A percentile compares a stretch with the other conserved stretches of the same genome.
Conservation (phyloP, 768 basidiomycete species). For the Lactifluus rugatus region DNA sequence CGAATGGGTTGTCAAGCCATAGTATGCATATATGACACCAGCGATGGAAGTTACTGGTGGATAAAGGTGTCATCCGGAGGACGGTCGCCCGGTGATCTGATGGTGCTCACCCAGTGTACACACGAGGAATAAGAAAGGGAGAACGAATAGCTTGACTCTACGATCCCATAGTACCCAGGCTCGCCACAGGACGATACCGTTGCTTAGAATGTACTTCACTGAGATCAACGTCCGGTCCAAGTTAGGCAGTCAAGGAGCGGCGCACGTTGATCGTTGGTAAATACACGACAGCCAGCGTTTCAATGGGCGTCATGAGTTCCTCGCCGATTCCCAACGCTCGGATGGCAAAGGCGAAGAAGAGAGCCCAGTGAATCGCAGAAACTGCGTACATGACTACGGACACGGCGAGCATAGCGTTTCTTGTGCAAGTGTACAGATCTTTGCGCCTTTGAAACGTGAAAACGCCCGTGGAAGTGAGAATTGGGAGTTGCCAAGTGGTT, state of each 20-base stretch:
- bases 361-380: background rate
- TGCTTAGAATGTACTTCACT: background rate
- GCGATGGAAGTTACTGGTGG: background rate
- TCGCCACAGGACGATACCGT: conserved; percentile 10
- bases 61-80: background rate
- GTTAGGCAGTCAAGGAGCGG: background rate
- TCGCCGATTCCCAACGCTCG: background rate
- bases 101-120: background rate
- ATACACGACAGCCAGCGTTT: background rate
- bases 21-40: background rate
- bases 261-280: conserved; percentile 1
- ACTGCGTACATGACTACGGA: background rate
- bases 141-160: background rate
- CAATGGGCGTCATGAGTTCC: background rate
- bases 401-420: background rate
- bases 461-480: background rate
- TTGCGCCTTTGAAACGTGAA: background rate
- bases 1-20: background rate
- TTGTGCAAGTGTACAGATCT: background rate
- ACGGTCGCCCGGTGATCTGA: background rate
- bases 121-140: background rate
- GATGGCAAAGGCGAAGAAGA: background rate
- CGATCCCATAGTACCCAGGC: conserved; percentile 8
- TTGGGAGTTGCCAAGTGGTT: background rate
- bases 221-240: background rate